Base-by-base conservation (phyloP, 192 early-diverging fungal species). In the Entrophospora sp. region DNA sequence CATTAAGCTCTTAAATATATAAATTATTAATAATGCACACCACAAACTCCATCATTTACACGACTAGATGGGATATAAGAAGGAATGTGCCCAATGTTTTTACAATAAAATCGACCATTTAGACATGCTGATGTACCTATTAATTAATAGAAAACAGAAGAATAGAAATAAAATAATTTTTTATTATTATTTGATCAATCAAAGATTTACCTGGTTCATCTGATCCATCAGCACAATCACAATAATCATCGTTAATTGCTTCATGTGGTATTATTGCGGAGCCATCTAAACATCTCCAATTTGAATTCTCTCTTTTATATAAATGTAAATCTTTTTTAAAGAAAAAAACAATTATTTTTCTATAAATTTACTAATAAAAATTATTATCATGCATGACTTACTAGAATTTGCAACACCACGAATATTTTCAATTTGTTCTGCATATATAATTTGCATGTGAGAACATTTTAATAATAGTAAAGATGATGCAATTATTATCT, bases 31-130 rank as follows among this genome's bases (percentile, higher is more conserved):
- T n/a, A n/a, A n/a, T n/a, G n/a, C n/a, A n/a, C 69, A 85, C 83
- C 96, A 70, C 96, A 99, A 13, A 96, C 80, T 16, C 95, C 94
- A 75, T 99, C 95, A 71, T 97, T 95, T 30, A 99, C 93, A 14
- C 82, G 81, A 8, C 76, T 82, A 0, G 86, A 79, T 18, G 75
- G 75, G 37, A 98, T 89, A 18, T 69, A 65, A 0, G 84, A 73
- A 0, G 89, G 83, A 5, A 83, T 64, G 66, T 97, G 90, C 0
- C 90, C 89, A 7, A 60, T 55, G 65, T 99, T 97, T 9, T 62
- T 71, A 59, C 96, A 99, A 64, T 91, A 89, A 66, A 96, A 99
- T 2, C 53, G 38, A 2, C 82, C 78, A 64, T 90, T 87, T 22
- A 71, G 71, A 72, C 96, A 99, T 6, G 96, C 96, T 8, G 94